These are phyloP conservation scores for Phytophthora cactorum DNA, from an alignment of 352 stramenopile genomes.

Conservation along the genomic window DNA sequence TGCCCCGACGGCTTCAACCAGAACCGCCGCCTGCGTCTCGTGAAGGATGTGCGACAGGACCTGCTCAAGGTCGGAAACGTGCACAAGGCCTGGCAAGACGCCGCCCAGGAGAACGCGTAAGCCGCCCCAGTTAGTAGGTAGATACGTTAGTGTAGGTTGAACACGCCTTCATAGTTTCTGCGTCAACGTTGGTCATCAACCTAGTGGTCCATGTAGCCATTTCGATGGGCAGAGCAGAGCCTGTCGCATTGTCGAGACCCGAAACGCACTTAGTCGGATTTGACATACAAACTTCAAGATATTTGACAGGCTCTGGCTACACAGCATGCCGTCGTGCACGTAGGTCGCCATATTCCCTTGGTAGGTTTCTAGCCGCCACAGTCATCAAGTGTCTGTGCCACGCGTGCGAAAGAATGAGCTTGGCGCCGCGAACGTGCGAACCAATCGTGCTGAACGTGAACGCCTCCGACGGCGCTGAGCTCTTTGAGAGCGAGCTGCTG, in stretches of 20 bases:
- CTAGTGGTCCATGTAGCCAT: slow-evolving; percentile 14
- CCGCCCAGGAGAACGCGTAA: slow-evolving; percentile 40
- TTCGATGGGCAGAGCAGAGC: slow-evolving; percentile 6
- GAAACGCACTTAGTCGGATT: slow-evolving; percentile 5
- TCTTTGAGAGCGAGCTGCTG: slow-evolving; percentile 21
- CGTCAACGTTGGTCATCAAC: neutral
- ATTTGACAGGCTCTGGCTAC: neutral
- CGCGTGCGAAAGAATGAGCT: slow-evolving; percentile 26
- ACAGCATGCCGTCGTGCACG: neutral
- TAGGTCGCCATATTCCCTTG: slow-evolving; percentile 5
- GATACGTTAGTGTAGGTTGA: slow-evolving; percentile 9
- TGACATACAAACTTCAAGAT: slow-evolving; percentile 8
- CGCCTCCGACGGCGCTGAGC: slow-evolving; percentile 16
- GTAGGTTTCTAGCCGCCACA: slow-evolving; percentile 20
- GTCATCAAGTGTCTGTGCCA: slow-evolving; percentile 24
- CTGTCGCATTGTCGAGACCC: slow-evolving; percentile 16
- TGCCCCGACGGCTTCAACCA: slow-evolving; percentile 73
- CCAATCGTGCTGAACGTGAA: slow-evolving; percentile 30
- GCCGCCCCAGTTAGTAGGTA: slow-evolving; percentile 6
- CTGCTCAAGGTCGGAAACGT: slow-evolving; percentile 57
- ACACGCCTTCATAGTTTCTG: slow-evolving; percentile 1
- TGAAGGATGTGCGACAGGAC: slow-evolving; percentile 48
- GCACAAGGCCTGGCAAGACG: slow-evolving; percentile 48
- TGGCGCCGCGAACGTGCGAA: slow-evolving; percentile 13
- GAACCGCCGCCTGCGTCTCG: slow-evolving; percentile 67